Evolutionary conservation across 2,329 filamentous ascomycete species (phyloP).

Genomic region (Fusarium gaditjirri): DNA sequence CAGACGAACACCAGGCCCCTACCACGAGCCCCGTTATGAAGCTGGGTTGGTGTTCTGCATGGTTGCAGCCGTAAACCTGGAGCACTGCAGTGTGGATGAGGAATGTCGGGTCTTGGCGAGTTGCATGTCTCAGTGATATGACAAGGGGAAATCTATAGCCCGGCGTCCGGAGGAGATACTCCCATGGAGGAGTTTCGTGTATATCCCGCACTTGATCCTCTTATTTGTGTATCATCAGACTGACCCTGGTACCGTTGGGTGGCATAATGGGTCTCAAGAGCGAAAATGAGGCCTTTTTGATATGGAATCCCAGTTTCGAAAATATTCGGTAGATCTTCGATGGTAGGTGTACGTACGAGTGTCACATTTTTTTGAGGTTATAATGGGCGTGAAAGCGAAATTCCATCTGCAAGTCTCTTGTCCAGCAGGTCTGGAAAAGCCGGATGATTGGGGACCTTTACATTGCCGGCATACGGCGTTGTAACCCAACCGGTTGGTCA

Average conservation of each 20-base stretch:
- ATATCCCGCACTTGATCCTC: conserved; percentile 27
- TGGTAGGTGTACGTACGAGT: neutral
- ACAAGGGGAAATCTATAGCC: conserved; percentile 8
- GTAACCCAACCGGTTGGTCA: conserved; percentile 13
- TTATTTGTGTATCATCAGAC: conserved; percentile 25
- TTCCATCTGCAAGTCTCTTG: conserved; percentile 1
- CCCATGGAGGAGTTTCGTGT: conserved; percentile 17
- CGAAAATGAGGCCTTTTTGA: conserved; percentile 13
- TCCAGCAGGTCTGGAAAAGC: neutral
- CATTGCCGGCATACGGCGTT: conserved; percentile 14
- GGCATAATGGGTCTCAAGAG: conserved; percentile 15
- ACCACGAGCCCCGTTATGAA: conserved; percentile 13
- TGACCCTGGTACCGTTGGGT: conserved; percentile 18
- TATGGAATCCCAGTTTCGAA: conserved; percentile 1
- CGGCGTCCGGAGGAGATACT: conserved; percentile 14
- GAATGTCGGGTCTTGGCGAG: conserved; percentile 34
- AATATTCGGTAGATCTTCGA: neutral
- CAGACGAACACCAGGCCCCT: conserved; percentile 13
- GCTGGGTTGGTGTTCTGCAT: conserved; percentile 29
- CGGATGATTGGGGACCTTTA: neutral
- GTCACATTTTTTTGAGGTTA: neutral
- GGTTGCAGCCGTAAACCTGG: conserved; percentile 37
- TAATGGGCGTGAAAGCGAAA: conserved; percentile 10
- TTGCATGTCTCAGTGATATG: conserved; percentile 37
- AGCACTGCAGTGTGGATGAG: conserved; percentile 18